phyloP scores from a whole-genome alignment of 768 basidiomycete species.

The Suillus bovinus region DNA sequence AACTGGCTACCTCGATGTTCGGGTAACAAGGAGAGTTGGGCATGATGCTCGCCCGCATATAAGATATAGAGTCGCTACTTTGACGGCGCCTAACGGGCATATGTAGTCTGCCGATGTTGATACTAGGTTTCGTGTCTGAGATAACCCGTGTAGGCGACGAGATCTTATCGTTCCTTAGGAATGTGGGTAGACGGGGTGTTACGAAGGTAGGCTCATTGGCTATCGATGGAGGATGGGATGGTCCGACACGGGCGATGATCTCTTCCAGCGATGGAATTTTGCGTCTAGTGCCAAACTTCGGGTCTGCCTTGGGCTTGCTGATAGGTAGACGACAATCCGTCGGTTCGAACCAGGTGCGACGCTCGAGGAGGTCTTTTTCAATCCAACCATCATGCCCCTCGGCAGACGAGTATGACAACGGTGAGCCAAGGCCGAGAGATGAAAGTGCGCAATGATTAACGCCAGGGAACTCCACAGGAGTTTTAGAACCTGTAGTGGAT shows the following conservation, averaged over 20 bases:
- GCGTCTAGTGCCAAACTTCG: constrained; percentile 20
- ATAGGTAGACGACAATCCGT: constrained; percentile 57
- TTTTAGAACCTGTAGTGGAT: constrained; percentile 60
- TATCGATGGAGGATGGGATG: neutral
- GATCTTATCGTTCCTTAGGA: constrained; percentile 24
- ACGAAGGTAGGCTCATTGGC: neutral
- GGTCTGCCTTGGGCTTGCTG: constrained; percentile 19
- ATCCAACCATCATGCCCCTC: neutral
- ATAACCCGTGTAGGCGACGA: constrained; percentile 13
- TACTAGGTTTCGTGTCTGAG: constrained; percentile 25
- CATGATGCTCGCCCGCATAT: constrained; percentile 20
- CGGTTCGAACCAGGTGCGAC: constrained; percentile 55
- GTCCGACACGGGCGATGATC: constrained; percentile 62
- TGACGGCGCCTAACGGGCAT: constrained; percentile 39
- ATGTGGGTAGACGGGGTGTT: constrained; percentile 33
- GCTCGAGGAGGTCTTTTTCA: neutral
- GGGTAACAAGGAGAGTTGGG: constrained; percentile 37
- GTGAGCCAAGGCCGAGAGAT: constrained; percentile 66
- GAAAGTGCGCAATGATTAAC: constrained; percentile 70
- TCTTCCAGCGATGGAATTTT: constrained; percentile 72
- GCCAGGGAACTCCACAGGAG: constrained; percentile 68
- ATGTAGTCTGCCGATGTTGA: constrained; percentile 42
- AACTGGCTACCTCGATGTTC: constrained; percentile 50
- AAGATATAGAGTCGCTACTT: constrained; percentile 10
- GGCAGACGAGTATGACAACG: constrained; percentile 53